Evolutionary conservation across 805 yeast genomes (phyloP).

Genomic region (Saturnispora besseyi): DNA sequence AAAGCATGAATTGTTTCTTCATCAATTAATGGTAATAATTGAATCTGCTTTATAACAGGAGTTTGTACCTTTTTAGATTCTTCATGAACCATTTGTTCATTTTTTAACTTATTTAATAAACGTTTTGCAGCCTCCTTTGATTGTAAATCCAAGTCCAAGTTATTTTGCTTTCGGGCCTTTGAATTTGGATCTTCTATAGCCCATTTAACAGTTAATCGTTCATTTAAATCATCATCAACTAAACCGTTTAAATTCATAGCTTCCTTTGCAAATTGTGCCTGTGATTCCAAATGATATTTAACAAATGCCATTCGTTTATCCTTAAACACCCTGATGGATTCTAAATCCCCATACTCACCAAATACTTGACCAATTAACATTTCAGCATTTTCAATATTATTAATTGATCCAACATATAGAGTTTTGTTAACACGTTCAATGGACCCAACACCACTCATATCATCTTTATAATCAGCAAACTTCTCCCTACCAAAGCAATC

Average conservation of each 20-base stretch:
- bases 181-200: constrained; percentile 46
- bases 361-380: constrained; percentile 41
- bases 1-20: background rate
- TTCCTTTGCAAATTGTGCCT: constrained; percentile 92
- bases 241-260: constrained; percentile 52
- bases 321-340: constrained; percentile 42
- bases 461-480: constrained; percentile 73
- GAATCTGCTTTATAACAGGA: background rate
- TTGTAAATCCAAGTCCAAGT: constrained; percentile 26
- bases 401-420: constrained; percentile 46
- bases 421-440: constrained; percentile 64
- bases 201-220: constrained; percentile 70
- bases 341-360: constrained; percentile 68
- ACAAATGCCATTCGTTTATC: constrained; percentile 68
- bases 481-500: constrained; percentile 95
- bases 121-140: constrained; percentile 39
- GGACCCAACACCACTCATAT: constrained; percentile 91
- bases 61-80: background rate
- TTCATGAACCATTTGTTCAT: background rate
- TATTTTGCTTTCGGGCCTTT: constrained; percentile 18
- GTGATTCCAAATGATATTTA: constrained; percentile 53
- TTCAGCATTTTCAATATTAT: constrained; percentile 27
- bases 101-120: constrained; percentile 27
- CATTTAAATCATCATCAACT: constrained; percentile 33
- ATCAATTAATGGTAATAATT: background rate